Base-by-base conservation (phyloP, 139 green algal genomes). In the Chlorella sorokiniana region DNA sequence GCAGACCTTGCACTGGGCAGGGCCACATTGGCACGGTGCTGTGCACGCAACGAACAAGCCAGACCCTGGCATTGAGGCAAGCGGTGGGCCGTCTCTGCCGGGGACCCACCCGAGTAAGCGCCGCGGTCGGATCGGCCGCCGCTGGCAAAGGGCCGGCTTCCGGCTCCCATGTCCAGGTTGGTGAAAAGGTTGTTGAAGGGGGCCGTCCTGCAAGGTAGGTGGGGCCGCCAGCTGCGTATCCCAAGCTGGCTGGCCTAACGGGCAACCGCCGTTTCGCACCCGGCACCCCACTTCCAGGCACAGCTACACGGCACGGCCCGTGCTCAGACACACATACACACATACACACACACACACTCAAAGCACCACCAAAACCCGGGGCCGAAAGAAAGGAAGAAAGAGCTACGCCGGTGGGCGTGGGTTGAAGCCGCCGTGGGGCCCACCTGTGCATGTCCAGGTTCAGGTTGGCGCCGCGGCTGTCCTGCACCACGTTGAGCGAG, bases 161-260 rank as follows among this genome's bases (percentile, higher is more conserved):
- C 69, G 9, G 20, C 3, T 0, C 69, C 69, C 69, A 76, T 62
- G 44, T 76, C 40, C 8, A 76, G 27, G 69, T 76, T 76, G 27
- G 69, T 76, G n/a, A 76, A 76, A 1, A 76, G 69, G 69, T 76
- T 76, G 42, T 29, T 14, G 33, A 59, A 76, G 8, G 68, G 68
- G 5, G 68, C 68, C 8, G 61, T 68, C 61, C 61, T 68, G 29
- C 61, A 23, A 61, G 64, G 33, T 42, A 45, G 31, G 31, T 31
- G 20, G n/a, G 7, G 11, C 9, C 8, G 20, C 62, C 5, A 69
- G 64, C 16, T 72, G 29, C 56, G n/a, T 16, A 22, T 65, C 22
- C 56, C 11, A 59, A 59, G 14, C 48, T 59, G 48, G 14, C 11
- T 59, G 48, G 48, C 14, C 14, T 59, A n/a, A n/a, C n/a, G n/a